Evolutionary conservation across 78 protist species (phyloP), one percentile per base, ranked within the genome.

Genomic region (Paratrimastix pyriformis): DNA sequence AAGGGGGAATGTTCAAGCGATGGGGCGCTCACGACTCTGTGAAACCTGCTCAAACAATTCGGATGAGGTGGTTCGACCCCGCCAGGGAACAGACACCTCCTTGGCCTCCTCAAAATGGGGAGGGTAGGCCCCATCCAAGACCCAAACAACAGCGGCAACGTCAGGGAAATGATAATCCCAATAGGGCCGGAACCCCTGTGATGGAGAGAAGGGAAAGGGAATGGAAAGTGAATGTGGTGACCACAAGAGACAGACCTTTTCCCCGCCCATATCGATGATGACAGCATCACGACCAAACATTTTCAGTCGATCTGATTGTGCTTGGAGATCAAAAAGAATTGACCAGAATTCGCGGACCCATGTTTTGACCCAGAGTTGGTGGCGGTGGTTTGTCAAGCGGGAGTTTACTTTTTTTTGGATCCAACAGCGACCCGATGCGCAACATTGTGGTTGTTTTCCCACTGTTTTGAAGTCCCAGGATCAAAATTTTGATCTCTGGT

Each of bases 311-410:
- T 52, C 57, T 52, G 18, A 18, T 26, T 26, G 18, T 21, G 57
- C 18, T 21, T 26, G 21, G 21, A 26, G 21, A 21, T 52, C 21
- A 21, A 21, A 52, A 52, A 52, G 21, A 26, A 52, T 21, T 52
- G 18, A 26, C 21, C 18, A 52, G 18, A 52, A 52, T 52, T 21
- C 18, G 21, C 57, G 21, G 21, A 52, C 57, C 57, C 18, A 52
- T 52, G 57, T 52, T 52, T 52, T 52, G 57, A 18, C 57, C 57
- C 57, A 52, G 57, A 18, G 57, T 52, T 52, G 57, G 57, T 18
- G 57, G 57, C 18, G 21, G 18, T 18, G 18, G 18, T 52, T 21
- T 21, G 21, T 26, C 57, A 52, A n/a, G n/a, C n/a, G n/a, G n/a
- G n/a, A n/a, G n/a, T n/a, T 52, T 52, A 52, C 21, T 26, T 52